Conservation (phyloP, 148 eudicot species). For the Salicornia ramosissima region DNA sequence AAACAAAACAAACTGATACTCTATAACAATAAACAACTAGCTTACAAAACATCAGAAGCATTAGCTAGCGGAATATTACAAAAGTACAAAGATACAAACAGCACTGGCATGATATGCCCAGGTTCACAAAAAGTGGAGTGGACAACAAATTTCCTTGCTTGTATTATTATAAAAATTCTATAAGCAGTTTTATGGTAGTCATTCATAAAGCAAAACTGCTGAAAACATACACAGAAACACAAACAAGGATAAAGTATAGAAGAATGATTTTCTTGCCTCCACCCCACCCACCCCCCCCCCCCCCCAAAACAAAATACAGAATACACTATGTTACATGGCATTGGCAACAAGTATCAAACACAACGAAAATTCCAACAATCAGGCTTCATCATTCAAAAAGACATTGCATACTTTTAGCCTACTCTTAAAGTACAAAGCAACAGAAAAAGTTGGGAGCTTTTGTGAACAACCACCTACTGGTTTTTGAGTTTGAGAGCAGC, state of each 20-base stretch:
- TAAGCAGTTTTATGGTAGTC: not conserved
- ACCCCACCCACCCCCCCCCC: not conserved
- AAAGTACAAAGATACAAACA: not conserved
- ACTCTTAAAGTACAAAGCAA: no score
- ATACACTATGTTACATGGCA: not conserved
- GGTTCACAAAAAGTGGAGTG: not conserved
- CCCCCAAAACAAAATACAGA: not conserved
- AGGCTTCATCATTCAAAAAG: no score
- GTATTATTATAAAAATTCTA: no score
- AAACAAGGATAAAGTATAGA: not conserved
- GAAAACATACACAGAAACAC: not conserved
- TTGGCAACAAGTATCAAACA: not conserved
- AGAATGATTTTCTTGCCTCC: not conserved
- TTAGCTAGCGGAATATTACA: not conserved
- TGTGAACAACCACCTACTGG: no score
- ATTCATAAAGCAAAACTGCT: not conserved
- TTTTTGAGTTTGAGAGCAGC: no score
- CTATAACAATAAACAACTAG: not conserved
- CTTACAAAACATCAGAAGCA: not conserved
- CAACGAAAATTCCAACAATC: no score
- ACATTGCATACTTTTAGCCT: no score
- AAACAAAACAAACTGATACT: not conserved
- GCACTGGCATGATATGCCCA: constrained; percentile 2
- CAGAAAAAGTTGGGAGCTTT: no score
- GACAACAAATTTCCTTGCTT: not conserved